Evolutionary conservation across 2,329 filamentous ascomycete species (phyloP).

Genomic region (Cladosporium sp.): DNA sequence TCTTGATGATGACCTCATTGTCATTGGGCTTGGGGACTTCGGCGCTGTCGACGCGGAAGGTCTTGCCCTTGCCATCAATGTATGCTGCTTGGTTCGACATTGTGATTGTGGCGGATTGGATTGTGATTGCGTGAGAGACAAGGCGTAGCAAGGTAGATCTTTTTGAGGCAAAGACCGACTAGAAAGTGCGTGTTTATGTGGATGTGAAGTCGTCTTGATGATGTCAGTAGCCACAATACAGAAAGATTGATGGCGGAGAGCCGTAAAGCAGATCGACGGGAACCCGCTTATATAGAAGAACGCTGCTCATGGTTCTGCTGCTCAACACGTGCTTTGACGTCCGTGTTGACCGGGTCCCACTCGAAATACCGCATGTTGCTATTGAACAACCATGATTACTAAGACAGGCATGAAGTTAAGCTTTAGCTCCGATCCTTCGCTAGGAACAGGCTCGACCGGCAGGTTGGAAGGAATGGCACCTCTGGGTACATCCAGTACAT

Average conservation of each 20-base stretch:
- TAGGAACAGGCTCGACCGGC: neutral
- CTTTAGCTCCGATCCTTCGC: neutral
- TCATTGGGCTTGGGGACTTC: constrained; percentile 35
- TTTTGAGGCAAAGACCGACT: neutral
- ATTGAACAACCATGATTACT: neutral
- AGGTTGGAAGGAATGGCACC: neutral
- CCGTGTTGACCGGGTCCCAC: neutral
- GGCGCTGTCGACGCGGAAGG: constrained; percentile 32
- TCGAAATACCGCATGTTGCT: no score
- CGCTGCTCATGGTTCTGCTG: neutral
- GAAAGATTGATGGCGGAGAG: neutral
- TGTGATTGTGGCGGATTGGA: no score
- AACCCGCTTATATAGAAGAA: neutral
- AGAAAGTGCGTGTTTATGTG: neutral
- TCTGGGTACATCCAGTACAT: neutral
- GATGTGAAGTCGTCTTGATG: constrained; percentile 4
- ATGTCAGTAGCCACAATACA: constrained; percentile 3
- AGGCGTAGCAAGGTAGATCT: no score
- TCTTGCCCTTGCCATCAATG: constrained; percentile 30
- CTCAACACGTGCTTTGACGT: neutral
- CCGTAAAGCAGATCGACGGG: neutral
- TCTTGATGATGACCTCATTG: constrained; percentile 39
- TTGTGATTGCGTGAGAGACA: no score
- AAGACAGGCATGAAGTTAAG: neutral
- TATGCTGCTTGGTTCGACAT: constrained; percentile 33